Conservation (phyloP, 2,329 filamentous ascomycete genomes). For the Fusarium chlamydosporum region DNA sequence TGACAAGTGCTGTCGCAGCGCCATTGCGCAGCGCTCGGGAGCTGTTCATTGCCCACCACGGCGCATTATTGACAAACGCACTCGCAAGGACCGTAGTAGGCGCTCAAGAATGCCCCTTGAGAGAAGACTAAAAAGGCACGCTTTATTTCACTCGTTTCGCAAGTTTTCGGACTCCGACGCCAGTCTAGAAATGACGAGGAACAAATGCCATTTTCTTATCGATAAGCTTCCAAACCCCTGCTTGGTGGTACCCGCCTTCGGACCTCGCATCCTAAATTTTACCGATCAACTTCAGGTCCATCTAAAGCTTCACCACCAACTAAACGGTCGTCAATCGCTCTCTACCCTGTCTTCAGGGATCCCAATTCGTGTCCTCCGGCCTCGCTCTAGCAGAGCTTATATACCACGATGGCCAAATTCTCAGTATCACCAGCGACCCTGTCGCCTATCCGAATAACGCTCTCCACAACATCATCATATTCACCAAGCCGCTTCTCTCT, state of each 20-base stretch:
- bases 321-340: conserved; percentile 26
- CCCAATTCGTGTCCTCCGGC: conserved; percentile 29
- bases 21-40: conserved; percentile 46
- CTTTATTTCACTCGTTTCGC: conserved; percentile 23
- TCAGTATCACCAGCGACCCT: conserved; percentile 49
- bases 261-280: conserved; percentile 51
- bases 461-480: conserved; percentile 48
- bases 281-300: conserved; percentile 42
- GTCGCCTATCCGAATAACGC: conserved; percentile 52
- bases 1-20: conserved; percentile 34
- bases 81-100: not conserved
- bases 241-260: conserved; percentile 33
- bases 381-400: conserved; percentile 12
- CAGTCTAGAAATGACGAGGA: conserved; percentile 37
- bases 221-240: conserved; percentile 44
- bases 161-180: conserved; percentile 16
- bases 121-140: not conserved
- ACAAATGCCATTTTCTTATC: conserved; percentile 47
- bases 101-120: no score
- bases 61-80: conserved; percentile 36
- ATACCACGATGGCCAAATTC: conserved; percentile 52
- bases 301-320: conserved; percentile 29
- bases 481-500: conserved; percentile 50
- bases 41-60: conserved; percentile 45
- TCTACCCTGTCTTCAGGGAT: conserved; percentile 20